Evolutionary conservation across 1,284 basidiomycete species (phyloP).

Genomic region (Exobasidium rhododendri): DNA sequence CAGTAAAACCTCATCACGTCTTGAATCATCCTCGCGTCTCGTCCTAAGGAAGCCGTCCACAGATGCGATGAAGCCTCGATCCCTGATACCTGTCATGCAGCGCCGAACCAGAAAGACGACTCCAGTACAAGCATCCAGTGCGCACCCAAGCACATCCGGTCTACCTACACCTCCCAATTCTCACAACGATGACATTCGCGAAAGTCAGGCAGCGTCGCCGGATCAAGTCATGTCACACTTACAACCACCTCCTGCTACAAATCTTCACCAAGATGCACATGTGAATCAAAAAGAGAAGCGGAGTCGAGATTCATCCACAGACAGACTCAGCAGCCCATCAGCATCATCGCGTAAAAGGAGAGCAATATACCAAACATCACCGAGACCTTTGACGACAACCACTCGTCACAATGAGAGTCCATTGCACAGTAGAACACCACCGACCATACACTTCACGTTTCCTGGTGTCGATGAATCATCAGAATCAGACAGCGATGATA

Average conservation of each 20-base stretch:
- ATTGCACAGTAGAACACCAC: neutral
- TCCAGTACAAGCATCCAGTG: too few species aligned
- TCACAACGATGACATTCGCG: neutral
- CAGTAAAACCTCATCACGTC: neutral
- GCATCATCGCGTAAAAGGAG: neutral
- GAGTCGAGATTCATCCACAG: neutral
- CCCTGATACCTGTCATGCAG: neutral
- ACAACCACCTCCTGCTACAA: neutral
- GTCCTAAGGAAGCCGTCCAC: neutral
- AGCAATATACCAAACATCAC: neutral
- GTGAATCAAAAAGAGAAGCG: neutral
- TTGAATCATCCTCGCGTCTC: neutral
- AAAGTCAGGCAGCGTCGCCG: neutral
- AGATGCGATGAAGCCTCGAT: neutral
- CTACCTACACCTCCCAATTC: neutral
- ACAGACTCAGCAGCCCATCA: neutral
- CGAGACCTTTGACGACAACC: neutral
- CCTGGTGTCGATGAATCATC: neutral
- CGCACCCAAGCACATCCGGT: neutral
- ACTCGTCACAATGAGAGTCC: neutral
- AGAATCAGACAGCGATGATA: neutral
- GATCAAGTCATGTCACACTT: neutral
- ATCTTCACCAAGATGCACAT: neutral
- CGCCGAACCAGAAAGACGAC: too few species aligned
- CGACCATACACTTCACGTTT: neutral